Base-by-base conservation (phyloP, 768 basidiomycete genomes). In the Lentinula edodes region DNA sequence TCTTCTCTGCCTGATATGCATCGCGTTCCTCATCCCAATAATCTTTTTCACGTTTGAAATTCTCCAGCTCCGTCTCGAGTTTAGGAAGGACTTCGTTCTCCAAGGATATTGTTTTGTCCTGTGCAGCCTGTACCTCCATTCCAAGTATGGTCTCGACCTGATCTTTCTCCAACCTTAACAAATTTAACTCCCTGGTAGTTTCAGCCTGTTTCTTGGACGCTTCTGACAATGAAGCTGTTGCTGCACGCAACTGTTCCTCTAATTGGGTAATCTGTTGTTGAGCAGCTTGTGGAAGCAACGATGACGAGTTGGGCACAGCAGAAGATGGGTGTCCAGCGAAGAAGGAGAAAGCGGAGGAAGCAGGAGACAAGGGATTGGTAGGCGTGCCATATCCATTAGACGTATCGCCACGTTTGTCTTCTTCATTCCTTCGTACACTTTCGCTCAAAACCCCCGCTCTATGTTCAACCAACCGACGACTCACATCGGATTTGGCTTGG, bases 241-340 rank as follows among this genome's bases (percentile, higher is more conserved):
- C 85, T 15, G 82, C 81, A 61, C 82, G 82, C 43, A 93, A 75
- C 70, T 84, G 86, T 62, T 82, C 80, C 66, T 93, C 89, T 18
- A 93, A 77, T 5, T 77, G 71, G 13, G 74, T 61, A 7, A 86
- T 72, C 61, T 85, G 83, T 2, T 72, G 67, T 2, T 77, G 72
- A 13, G 79, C 73, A 10, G 80, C 72, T 34, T 80, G 76, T 0
- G 81, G 74, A 10, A 54, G 38, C 12, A 54, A 8, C 3, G 77
- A 76, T 45, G 78, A 72, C 35, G 75, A 75, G 50, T 70, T 74
- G 0, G 89, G 90, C 0, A 89, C 75, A 16, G 89, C 74, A 5
- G 90, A 82, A 48, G 86, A 81, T 3, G 82, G 84, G 65, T 93
- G 89, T 0, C 93, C 92, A 0, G 93, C 90, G 65, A 93, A 93